phyloP scores from a whole-genome alignment of 177 flowering plant genomes.

The Vitis hybrid region DNA sequence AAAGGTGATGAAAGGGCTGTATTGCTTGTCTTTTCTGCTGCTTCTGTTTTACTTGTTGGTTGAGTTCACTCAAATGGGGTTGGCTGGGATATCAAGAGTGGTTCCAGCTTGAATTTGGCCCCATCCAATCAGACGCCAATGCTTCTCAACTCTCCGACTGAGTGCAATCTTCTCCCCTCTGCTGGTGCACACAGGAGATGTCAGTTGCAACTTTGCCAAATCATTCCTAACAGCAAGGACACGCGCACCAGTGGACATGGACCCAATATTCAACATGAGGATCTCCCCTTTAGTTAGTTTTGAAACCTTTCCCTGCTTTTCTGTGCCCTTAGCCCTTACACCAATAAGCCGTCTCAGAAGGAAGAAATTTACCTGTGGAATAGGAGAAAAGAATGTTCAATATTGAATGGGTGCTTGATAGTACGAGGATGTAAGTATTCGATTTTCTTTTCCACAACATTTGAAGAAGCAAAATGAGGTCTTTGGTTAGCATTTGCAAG shows the following conservation, averaged over 20 bases:
- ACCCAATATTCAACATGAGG: constrained; percentile 83
- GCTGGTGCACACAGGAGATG: constrained; percentile 85
- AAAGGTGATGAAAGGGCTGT: background rate
- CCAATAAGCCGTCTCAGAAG: constrained; percentile 71
- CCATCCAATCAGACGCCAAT: constrained; percentile 93
- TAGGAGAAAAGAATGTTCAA: background rate
- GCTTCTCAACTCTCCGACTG: constrained; percentile 79
- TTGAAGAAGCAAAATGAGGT: too few species aligned
- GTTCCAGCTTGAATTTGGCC: constrained; percentile 76
- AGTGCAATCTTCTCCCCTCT: constrained; percentile 82
- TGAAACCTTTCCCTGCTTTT: constrained; percentile 73
- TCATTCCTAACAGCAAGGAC: constrained; percentile 76
- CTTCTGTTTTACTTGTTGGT: background rate
- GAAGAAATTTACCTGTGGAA: constrained; percentile 73
- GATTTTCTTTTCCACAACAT: too few species aligned
- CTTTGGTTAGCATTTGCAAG: too few species aligned
- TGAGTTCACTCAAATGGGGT: constrained; percentile 19
- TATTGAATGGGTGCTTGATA: too few species aligned
- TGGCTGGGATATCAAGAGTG: constrained; percentile 64
- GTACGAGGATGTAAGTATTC: too few species aligned
- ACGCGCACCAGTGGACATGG: constrained; percentile 85
- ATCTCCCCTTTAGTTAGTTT: constrained; percentile 72
- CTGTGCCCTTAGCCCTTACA: constrained; percentile 74
- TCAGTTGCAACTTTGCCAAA: constrained; percentile 70
- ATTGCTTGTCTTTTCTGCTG: constrained; percentile 8